A percentile compares a stretch with the other conserved stretches of the same genome.
phyloP scores from a whole-genome alignment of 371 early-diverging fungal species.

The Lichtheimia corymbifera region DNA sequence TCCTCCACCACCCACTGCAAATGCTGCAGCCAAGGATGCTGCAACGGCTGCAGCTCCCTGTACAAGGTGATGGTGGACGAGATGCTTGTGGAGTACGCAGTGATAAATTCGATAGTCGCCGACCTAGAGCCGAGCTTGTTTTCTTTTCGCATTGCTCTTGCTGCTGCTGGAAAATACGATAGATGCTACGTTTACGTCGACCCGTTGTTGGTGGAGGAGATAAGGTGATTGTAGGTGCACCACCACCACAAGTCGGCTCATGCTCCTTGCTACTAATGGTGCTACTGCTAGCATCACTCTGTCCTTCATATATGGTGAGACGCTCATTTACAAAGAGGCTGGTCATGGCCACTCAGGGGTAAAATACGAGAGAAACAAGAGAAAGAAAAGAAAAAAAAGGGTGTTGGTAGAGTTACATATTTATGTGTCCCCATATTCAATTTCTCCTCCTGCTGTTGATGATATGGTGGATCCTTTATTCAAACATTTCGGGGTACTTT shows the following conservation, averaged over 20 bases:
- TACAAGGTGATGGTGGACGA: slow-evolving; percentile 18
- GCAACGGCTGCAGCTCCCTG: slow-evolving; percentile 22
- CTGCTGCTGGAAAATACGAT: slow-evolving; percentile 12
- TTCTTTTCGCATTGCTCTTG: slow-evolving; percentile 1
- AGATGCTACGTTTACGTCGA: slow-evolving; percentile 23
- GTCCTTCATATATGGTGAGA: background rate
- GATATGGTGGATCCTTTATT: slow-evolving; percentile 22
- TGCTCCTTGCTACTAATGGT: no score
- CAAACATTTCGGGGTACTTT: slow-evolving; percentile 46
- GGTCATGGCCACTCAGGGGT: slow-evolving; percentile 5
- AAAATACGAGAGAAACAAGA: background rate
- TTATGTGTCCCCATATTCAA: background rate
- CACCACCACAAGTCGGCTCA: background rate
- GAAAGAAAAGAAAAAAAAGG: slow-evolving; percentile 2
- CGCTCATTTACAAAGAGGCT: slow-evolving; percentile 5
- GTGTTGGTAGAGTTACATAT: background rate
- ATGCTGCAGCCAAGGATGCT: slow-evolving; percentile 21
- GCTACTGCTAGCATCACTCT: no score
- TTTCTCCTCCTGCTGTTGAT: no score
- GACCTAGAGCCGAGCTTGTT: slow-evolving; percentile 9
- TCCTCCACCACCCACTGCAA: slow-evolving; percentile 17
- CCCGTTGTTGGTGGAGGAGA: slow-evolving; percentile 17
- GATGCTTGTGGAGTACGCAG: slow-evolving; percentile 11
- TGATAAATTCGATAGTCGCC: slow-evolving; percentile 17
- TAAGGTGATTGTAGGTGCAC: slow-evolving; percentile 20